Base-by-base conservation (phyloP, 441 rosid species). In the Capsella rubella region DNA sequence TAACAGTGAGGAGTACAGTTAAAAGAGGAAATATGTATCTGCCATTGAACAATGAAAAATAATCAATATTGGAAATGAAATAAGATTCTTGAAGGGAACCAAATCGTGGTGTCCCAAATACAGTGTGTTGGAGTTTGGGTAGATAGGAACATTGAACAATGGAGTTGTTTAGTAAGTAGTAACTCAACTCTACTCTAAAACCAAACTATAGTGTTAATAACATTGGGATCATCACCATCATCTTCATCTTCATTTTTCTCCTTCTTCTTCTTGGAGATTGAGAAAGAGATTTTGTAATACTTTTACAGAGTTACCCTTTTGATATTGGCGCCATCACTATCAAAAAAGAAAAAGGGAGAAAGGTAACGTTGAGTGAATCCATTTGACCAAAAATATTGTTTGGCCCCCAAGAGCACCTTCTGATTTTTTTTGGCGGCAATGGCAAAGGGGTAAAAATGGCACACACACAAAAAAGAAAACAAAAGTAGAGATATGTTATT, bases 401-500 rank as follows among this genome's bases (percentile, higher is more conserved):
- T 58, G 68, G 76, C 42, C 72, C 74, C 62, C 35, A 32, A 57
- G 31, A 63, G 43, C 52, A 27, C 45, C 42, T 32, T 59, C 73
- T 62, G 25, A 54, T 64, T 64, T 76, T 70, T 64, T 76, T 70
- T 70, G 79, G 67, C 71, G 75, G 72, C 75, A 64, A 70, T 50
- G 68, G 51, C 5, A 25, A 40, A 64, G 34, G 80, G 63, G 63
- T 43, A 64, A 50, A 64, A 58, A 1, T 32, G 72, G n/a, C 11
- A 77, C 42, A 64, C 25, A 21, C 25, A 32, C 7, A 5, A 32
- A 6, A 32, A 57, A 34, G 11, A 32, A 32, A 69, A 55, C 52
- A 75, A 75, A 69, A 45, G 74, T 62, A 62, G 74, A 69, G 8
- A 75, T 62, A 60, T 70, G 79, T 70, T 76, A 76, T 63, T 76